Conservation (phyloP, 148 eudicot species). For the Hydrangea macrophylla region DNA sequence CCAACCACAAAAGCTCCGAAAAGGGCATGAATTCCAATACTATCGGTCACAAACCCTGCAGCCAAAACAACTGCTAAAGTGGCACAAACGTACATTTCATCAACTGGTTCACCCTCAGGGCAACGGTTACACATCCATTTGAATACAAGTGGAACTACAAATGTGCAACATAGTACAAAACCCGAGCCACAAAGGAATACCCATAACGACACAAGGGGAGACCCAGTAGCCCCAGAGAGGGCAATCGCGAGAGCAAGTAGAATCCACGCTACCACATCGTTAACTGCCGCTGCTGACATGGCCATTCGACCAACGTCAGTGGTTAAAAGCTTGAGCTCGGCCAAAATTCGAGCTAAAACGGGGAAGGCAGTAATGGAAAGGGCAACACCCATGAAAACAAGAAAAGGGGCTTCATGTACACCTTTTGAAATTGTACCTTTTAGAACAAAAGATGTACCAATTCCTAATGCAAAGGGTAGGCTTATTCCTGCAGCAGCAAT, state of each 20-base stretch:
- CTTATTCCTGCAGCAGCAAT: constrained; percentile 41
- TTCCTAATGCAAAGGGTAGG: constrained; percentile 39
- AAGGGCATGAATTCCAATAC: constrained; percentile 46
- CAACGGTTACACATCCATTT: constrained; percentile 31
- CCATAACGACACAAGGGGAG: constrained; percentile 39
- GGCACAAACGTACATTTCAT: constrained; percentile 26
- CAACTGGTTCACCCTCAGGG: constrained; percentile 25
- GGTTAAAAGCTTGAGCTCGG: constrained; percentile 52
- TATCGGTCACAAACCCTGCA: constrained; percentile 41
- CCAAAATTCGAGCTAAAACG: constrained; percentile 50
- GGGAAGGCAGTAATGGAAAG: constrained; percentile 54
- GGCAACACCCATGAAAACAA: constrained; percentile 51
- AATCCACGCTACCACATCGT: constrained; percentile 50
- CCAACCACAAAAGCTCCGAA: constrained; percentile 50
- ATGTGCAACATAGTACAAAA: constrained; percentile 18
- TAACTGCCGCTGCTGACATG: constrained; percentile 46
- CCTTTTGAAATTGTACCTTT: constrained; percentile 24
- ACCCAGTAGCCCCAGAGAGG: constrained; percentile 22
- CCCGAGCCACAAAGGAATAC: constrained; percentile 33
- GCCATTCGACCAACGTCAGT: constrained; percentile 40
- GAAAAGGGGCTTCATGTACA: constrained; percentile 23
- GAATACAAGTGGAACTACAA: constrained; percentile 23
- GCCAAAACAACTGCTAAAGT: constrained; percentile 33
- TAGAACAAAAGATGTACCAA: constrained; percentile 32
- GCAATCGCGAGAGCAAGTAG: constrained; percentile 46